These are phyloP conservation scores for Lunasporangiospora selenospora DNA, from an alignment of 192 early-diverging fungal genomes.

Conservation along the genomic window DNA sequence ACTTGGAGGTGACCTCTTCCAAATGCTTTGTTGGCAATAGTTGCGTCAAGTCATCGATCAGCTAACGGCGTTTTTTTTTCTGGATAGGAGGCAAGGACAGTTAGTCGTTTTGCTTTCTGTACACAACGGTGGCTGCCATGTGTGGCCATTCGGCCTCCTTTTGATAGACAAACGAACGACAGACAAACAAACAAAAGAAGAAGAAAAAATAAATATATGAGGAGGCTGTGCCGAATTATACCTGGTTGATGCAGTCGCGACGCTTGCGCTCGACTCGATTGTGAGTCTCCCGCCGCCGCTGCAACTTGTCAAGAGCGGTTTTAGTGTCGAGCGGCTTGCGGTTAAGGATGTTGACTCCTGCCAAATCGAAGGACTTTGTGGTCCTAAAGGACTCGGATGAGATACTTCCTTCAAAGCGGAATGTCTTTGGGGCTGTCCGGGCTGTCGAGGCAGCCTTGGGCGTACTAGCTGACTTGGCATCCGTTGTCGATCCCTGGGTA, in stretches of 20 bases:
- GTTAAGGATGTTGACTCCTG: constrained; percentile 39
- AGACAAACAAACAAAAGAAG: too few species aligned
- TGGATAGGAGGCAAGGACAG: too few species aligned
- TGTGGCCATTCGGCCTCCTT: too few species aligned
- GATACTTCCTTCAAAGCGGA: background rate
- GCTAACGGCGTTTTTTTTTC: too few species aligned
- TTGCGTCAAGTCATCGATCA: constrained; percentile 26
- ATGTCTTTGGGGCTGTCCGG: too few species aligned
- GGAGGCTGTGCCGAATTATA: too few species aligned
- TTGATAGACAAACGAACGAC: too few species aligned
- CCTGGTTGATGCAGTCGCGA: constrained; percentile 75
- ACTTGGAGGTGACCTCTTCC: constrained; percentile 25
- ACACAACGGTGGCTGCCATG: too few species aligned
- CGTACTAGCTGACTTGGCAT: too few species aligned
- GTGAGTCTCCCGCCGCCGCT: constrained; percentile 74
- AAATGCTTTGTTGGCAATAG: constrained; percentile 19
- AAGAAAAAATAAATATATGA: background rate
- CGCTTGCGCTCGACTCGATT: constrained; percentile 79
- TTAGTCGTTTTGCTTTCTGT: too few species aligned
- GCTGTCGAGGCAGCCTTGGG: too few species aligned
- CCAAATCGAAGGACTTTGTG: constrained; percentile 46
- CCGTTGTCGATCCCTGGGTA: too few species aligned
- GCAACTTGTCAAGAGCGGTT: constrained; percentile 13
- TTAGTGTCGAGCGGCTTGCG: constrained; percentile 24
- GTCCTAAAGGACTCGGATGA: constrained; percentile 37